These are phyloP conservation scores for Kockiozyma suomiensis DNA, from an alignment of 805 yeast species.

Conservation along the genomic window DNA sequence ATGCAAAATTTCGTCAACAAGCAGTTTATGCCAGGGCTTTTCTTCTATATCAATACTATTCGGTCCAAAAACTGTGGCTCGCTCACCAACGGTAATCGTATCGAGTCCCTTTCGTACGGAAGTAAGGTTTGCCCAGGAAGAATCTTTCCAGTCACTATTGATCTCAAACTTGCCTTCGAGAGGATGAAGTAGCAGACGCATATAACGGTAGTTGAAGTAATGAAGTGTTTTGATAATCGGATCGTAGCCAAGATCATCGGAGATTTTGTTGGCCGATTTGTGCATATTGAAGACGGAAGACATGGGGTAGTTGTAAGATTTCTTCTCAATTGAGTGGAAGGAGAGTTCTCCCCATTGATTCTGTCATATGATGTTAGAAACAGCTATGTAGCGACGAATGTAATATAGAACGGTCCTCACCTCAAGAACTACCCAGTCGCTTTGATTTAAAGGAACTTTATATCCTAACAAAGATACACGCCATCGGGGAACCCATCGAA, in stretches of 20 bases:
- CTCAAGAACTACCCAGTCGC: conserved; percentile 93
- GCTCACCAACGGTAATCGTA: conserved; percentile 65
- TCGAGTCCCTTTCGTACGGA: conserved; percentile 62
- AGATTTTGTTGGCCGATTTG: conserved; percentile 18
- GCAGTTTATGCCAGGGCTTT: conserved; percentile 63
- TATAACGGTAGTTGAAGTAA: conserved; percentile 78
- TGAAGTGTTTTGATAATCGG: conserved; percentile 72
- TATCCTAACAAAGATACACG: conserved; percentile 68
- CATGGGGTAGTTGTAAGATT: conserved; percentile 69
- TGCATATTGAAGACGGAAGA: conserved; percentile 59
- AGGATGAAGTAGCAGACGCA: conserved; percentile 82
- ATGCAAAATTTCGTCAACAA: conserved; percentile 86
- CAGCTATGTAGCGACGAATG: no score
- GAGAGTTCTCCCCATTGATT: conserved; percentile 88
- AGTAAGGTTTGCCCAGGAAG: conserved; percentile 66
- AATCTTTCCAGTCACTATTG: conserved; percentile 84
- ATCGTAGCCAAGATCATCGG: conserved; percentile 48
- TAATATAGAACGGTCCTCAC: background rate
- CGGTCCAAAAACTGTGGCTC: conserved; percentile 72
- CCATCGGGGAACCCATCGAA: conserved; percentile 86
- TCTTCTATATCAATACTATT: conserved; percentile 77
- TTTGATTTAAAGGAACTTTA: conserved; percentile 68
- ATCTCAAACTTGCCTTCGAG: conserved; percentile 82
- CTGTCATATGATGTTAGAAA: conserved; percentile 15
- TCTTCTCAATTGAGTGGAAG: conserved; percentile 57